Conservation (phyloP, 371 early-diverging fungal genomes). For the Circinella umbellata region DNA sequence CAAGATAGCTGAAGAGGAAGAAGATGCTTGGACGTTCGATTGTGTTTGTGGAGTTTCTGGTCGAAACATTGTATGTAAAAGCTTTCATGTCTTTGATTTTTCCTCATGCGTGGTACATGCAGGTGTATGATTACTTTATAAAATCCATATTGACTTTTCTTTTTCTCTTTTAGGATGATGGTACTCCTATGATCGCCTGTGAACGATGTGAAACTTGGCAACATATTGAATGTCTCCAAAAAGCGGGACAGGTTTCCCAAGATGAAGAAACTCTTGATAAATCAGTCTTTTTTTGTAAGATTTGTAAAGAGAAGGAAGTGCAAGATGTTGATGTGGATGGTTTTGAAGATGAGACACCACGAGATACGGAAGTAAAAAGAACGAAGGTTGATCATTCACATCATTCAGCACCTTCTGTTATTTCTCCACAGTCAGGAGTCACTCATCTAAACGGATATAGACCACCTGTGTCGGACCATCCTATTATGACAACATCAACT, state of each 20-base stretch:
- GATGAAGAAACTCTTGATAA: slow-evolving; percentile 32
- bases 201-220: slow-evolving; percentile 73
- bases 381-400: slow-evolving; percentile 5
- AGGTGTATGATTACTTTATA: background rate
- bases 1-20: slow-evolving; percentile 43
- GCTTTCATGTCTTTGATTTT: background rate
- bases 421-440: background rate
- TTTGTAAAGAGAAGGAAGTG: slow-evolving; percentile 34
- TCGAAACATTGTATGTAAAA: slow-evolving; percentile 50
- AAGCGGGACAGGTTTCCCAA: slow-evolving; percentile 44
- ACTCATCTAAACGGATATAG: background rate
- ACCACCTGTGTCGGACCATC: background rate
- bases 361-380: background rate
- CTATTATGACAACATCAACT: background rate
- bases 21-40: slow-evolving; percentile 60
- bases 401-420: background rate
- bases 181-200: slow-evolving; percentile 77
- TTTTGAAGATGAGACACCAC: slow-evolving; percentile 12
- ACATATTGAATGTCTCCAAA: slow-evolving; percentile 68
- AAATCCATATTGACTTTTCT: background rate
- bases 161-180: slow-evolving; percentile 60
- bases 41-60: slow-evolving; percentile 65
- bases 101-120: background rate
- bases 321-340: slow-evolving; percentile 29
- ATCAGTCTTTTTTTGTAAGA: slow-evolving; percentile 47